These are phyloP conservation scores for Fusarium sp. DNA, from an alignment of 2,329 filamentous ascomycete genomes.

Conservation along the genomic window DNA sequence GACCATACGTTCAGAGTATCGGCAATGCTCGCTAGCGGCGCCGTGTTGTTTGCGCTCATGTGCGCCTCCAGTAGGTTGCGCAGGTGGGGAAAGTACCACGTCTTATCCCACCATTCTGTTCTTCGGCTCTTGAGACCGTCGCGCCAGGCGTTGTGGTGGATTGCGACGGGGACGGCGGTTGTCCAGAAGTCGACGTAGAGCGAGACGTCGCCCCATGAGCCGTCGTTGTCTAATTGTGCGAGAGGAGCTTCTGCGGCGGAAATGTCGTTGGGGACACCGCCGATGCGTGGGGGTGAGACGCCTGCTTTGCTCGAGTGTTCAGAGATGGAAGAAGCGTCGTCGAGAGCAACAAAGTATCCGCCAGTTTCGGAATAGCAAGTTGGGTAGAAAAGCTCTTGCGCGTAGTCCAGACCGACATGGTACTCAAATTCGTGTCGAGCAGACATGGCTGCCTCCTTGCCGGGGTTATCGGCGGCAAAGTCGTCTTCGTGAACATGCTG, in stretches of 20 bases:
- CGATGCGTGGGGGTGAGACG: constrained; percentile 41
- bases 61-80: constrained; percentile 38
- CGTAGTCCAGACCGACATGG: constrained; percentile 47
- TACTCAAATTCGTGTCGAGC: constrained; percentile 42
- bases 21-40: constrained; percentile 27
- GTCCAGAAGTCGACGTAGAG: constrained; percentile 45
- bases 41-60: constrained; percentile 24
- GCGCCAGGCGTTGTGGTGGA: constrained; percentile 46
- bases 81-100: constrained; percentile 44
- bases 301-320: constrained; percentile 34
- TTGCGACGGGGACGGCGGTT: constrained; percentile 37
- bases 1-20: constrained; percentile 30
- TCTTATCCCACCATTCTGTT: constrained; percentile 44
- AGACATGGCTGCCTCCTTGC: constrained; percentile 27
- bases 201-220: constrained; percentile 38
- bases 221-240: constrained; percentile 5
- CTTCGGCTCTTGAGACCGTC: constrained; percentile 42
- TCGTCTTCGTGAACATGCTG: constrained; percentile 24
- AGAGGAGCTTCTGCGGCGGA: constrained; percentile 27
- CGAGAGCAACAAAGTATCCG: constrained; percentile 42
- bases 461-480: constrained; percentile 24
- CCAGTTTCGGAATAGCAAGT: constrained; percentile 47
- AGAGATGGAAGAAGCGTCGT: constrained; percentile 29
- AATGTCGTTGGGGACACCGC: constrained; percentile 41
- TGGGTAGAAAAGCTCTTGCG: constrained; percentile 48